Conservation (phyloP, 768 basidiomycete genomes). For the Trametes cinnabarina region DNA sequence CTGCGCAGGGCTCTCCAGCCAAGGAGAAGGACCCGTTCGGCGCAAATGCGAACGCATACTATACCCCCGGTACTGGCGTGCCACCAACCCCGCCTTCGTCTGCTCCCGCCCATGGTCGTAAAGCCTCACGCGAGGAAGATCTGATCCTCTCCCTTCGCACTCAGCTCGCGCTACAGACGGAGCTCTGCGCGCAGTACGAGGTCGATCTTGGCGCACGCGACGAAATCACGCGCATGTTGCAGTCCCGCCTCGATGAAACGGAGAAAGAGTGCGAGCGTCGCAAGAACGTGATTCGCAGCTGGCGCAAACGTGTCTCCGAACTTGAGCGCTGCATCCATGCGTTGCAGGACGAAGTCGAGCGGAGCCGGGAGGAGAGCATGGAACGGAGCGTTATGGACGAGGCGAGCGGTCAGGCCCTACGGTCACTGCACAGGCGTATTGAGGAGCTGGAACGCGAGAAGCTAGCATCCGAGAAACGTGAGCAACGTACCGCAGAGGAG, state of each 20-base stretch:
- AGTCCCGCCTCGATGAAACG: constrained; percentile 47
- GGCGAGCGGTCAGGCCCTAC: constrained; percentile 74
- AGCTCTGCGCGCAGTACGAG: constrained; percentile 75
- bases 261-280: constrained; percentile 68
- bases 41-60: constrained; percentile 71
- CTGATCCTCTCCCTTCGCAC: constrained; percentile 72
- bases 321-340: constrained; percentile 64
- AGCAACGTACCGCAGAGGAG: constrained; percentile 40
- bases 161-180: constrained; percentile 70
- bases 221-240: constrained; percentile 63
- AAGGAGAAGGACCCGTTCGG: constrained; percentile 72
- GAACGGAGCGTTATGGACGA: constrained; percentile 83
- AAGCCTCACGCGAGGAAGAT: constrained; percentile 68
- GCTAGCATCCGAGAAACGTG: constrained; percentile 37
- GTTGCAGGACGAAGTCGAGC: constrained; percentile 86
- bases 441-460: constrained; percentile 70
- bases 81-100: constrained; percentile 52
- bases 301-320: constrained; percentile 78
- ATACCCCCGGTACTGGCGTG: constrained; percentile 71
- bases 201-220: constrained; percentile 71
- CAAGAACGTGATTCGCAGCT: constrained; percentile 49
- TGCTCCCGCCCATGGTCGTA: constrained; percentile 45
- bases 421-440: constrained; percentile 79
- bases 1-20: constrained; percentile 18
- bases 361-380: constrained; percentile 76